Conservation (phyloP, 2,329 filamentous ascomycete species). For the Neonectria neomacrospora region DNA sequence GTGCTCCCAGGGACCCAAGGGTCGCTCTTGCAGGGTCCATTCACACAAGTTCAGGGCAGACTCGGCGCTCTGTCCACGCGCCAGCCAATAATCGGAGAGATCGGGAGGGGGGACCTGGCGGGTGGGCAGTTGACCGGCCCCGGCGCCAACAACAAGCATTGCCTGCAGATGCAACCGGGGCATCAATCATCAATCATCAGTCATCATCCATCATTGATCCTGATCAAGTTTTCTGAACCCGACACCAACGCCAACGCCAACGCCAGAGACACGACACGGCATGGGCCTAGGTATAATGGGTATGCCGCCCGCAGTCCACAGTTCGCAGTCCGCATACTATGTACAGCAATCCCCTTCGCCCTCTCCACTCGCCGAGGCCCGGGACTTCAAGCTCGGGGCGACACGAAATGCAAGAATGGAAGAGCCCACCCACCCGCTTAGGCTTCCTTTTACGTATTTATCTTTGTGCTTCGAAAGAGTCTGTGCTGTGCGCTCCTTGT, state of each 20-base stretch:
- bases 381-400: neutral
- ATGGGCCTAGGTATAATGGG: no score
- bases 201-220: constrained; percentile 9
- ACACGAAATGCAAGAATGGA: neutral
- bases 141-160: constrained; percentile 14
- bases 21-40: constrained; percentile 46
- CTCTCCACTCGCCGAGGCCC: constrained; percentile 19
- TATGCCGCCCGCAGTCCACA: neutral
- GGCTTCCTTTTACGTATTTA: neutral
- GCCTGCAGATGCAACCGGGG: neutral
- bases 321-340: neutral
- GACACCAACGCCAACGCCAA: constrained; percentile 22
- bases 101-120: constrained; percentile 37
- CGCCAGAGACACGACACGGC: constrained; percentile 4
- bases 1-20: constrained; percentile 30
- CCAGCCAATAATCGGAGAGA: constrained; percentile 52
- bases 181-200: neutral
- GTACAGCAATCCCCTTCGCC: neutral
- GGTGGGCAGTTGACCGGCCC: constrained; percentile 3
- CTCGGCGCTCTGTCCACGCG: constrained; percentile 10
- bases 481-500: constrained; percentile 12
- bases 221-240: neutral
- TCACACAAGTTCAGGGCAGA: constrained; percentile 37
- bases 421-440: neutral
- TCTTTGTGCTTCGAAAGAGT: neutral